phyloP scores from a whole-genome alignment of 306 rosid species.

The Quercus aquifolioides region DNA sequence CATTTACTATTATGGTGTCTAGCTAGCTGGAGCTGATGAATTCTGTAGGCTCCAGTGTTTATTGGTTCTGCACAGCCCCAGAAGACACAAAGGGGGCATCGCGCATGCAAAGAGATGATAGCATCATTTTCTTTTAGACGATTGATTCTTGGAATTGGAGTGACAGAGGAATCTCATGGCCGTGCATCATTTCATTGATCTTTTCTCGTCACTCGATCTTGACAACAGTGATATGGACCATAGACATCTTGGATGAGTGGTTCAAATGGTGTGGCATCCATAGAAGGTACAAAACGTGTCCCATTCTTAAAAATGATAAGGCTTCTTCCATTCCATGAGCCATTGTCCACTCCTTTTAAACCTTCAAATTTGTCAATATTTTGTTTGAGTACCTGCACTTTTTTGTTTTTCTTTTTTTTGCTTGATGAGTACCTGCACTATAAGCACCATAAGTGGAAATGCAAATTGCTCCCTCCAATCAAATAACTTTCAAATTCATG shows the following conservation, averaged over 20 bases:
- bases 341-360: background rate
- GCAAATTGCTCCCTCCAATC: background rate
- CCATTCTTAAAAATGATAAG: background rate
- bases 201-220: background rate
- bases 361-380: background rate
- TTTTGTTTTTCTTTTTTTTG: too few species aligned
- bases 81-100: background rate
- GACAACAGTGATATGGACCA: background rate
- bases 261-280: background rate
- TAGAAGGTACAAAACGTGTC: background rate
- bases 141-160: background rate
- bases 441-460: background rate
- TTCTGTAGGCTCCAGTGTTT: background rate
- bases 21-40: background rate
- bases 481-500: background rate
- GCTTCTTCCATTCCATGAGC: background rate
- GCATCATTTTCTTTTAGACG: background rate
- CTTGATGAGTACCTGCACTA: background rate
- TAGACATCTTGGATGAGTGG: background rate
- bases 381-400: background rate
- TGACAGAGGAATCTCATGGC: background rate
- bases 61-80: background rate
- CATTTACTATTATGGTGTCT: background rate
- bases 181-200: background rate
- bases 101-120: background rate